Base-by-base conservation (phyloP, 495 filamentous ascomycete genomes). In the Aspergillus haitiensis region DNA sequence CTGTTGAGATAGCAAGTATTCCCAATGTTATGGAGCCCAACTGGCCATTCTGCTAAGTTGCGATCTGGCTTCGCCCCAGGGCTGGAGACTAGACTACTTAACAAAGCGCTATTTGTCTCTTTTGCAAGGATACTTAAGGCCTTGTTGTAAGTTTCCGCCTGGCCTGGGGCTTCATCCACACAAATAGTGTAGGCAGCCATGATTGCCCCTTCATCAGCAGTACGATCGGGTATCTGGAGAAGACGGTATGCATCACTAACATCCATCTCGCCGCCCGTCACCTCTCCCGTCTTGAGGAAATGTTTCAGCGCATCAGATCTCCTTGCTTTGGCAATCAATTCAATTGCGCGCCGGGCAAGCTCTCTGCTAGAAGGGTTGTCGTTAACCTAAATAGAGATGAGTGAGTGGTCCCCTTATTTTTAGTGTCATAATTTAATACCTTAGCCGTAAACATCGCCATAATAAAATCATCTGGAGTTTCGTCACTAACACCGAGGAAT, bases 1-100 rank as follows among this genome's bases (percentile, higher is more conserved):
- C 94, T 98, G 75, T 98, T 98, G 40, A 99, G 82, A 65, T 99
- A 99, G 72, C 94, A 99, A 1, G 94, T 99, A 63, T 97, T 97
- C 44, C 93, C 92, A 61, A 97, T 93, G 62, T 98, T 99, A 44
- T 85, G 83, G 11, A 98, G 79, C 0, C 94, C 94, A 52, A 93
- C 87, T 7, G 93, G 92, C 77, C 86, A 86, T 12, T 84, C 76
- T 1, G 69, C 62, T 18, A 75, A 53, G 52, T 75, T 62, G 36
- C 68, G 68, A 60, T 70, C 70, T 7, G 72, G 53, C 55, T 78
- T 69, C 11, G 61, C 61, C 16, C 65, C 66, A 53, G 72, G 61
- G 0, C 75, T 74, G 37, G 71, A 60, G 21, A 68, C 68, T 65
- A 74, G 74, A 37, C 62, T 70, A 51, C 64, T 71, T 16, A 85